Conservation (phyloP, 192 early-diverging fungal genomes). For the Mortierella claussenii region DNA sequence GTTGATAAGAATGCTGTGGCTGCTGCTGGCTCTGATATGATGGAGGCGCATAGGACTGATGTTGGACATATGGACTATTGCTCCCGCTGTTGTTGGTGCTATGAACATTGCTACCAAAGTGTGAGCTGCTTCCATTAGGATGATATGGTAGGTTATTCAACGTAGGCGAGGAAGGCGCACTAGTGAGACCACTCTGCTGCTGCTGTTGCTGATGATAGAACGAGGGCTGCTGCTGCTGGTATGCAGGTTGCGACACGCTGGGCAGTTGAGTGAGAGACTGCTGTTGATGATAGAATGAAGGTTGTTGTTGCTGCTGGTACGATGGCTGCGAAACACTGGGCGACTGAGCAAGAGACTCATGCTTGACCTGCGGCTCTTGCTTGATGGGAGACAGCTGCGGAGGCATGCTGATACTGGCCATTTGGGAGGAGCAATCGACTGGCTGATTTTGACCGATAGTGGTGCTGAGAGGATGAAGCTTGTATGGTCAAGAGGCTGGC, state of each 20-base stretch:
- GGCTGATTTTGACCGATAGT: no score
- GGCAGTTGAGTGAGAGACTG: not conserved
- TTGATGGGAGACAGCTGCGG: conserved; percentile 21
- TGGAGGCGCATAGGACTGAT: conserved; percentile 10
- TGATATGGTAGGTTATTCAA: conserved; percentile 32
- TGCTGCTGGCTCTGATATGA: conserved; percentile 5
- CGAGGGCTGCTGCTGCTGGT: conserved; percentile 9
- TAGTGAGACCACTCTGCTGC: conserved; percentile 21
- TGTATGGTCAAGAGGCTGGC: not conserved
- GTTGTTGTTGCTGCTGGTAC: not conserved
- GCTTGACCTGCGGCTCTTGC: conserved; percentile 41
- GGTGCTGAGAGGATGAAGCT: no score
- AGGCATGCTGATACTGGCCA: conserved; percentile 15
- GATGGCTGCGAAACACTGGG: conserved; percentile 6
- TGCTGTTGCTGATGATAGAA: conserved; percentile 9
- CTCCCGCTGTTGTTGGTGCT: conserved; percentile 25
- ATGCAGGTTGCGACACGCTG: no score
- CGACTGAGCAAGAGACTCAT: conserved; percentile 10
- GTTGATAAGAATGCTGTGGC: conserved; percentile 17
- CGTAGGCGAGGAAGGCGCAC: conserved; percentile 40
- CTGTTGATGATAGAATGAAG: conserved; percentile 8
- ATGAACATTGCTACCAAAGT: conserved; percentile 15
- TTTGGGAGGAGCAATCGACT: not conserved
- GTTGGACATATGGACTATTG: conserved; percentile 6
- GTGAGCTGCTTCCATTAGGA: conserved; percentile 11